phyloP scores from a whole-genome alignment of 352 stramenopile genomes.

The Phytopythium helicoides region DNA sequence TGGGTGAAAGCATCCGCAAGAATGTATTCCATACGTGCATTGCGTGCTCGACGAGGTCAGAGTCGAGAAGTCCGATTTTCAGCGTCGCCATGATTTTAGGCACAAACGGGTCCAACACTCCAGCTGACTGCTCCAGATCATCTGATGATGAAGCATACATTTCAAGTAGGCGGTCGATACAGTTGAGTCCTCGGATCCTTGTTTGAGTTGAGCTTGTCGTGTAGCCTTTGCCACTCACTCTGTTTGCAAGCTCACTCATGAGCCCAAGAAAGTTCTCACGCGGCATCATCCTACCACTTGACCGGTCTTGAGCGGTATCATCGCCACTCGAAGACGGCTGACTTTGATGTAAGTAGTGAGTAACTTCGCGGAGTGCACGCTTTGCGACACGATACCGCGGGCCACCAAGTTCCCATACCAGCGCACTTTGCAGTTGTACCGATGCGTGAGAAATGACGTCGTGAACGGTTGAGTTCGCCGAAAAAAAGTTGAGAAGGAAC shows the following conservation, averaged over 20 bases:
- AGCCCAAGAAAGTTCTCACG: constrained; percentile 78
- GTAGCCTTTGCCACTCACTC: constrained; percentile 42
- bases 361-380: constrained; percentile 53
- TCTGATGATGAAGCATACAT: constrained; percentile 42
- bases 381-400: constrained; percentile 46
- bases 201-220: constrained; percentile 19
- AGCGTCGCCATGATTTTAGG: constrained; percentile 90
- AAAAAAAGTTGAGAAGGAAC: constrained; percentile 68
- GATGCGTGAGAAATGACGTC: constrained; percentile 58
- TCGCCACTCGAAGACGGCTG: constrained; percentile 15
- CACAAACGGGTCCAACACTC: constrained; percentile 77
- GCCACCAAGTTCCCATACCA: constrained; percentile 69
- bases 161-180: constrained; percentile 67
- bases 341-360: constrained; percentile 39
- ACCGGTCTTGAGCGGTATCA: constrained; percentile 15
- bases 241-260: constrained; percentile 78
- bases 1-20: constrained; percentile 72
- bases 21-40: constrained; percentile 80
- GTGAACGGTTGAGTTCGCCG: constrained; percentile 50
- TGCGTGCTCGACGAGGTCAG: constrained; percentile 48
- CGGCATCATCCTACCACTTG: constrained; percentile 50
- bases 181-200: constrained; percentile 68
- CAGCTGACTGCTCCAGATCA: constrained; percentile 27
- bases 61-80: constrained; percentile 69
- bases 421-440: constrained; percentile 50